Base-by-base conservation (phyloP, 176 grass and related monocot species). In the Avena sativa region DNA sequence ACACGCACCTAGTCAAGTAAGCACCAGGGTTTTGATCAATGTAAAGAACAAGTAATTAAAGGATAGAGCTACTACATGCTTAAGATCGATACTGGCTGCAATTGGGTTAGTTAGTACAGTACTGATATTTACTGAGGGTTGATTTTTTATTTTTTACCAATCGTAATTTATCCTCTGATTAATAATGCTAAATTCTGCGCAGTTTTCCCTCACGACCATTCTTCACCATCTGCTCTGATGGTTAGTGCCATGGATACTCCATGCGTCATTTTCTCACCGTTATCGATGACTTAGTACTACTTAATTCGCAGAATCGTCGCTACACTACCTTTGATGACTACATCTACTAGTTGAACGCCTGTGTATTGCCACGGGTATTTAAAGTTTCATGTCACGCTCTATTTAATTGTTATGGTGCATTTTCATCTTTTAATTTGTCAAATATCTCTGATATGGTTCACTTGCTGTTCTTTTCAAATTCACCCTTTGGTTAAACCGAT, bases 181-280 rank as follows among this genome's bases (percentile, higher is more conserved):
- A 36, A 75, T n/a, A 43, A 43, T 43, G 40, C 7, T 34, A 68
- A 80, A 28, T 46, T 48, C 51, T 14, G 12, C 14, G 67, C n/a
- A 6, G 40, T 43, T 26, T 26, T 12, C 25, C 16, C 17, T 73
- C 48, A 84, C 50, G 89, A 90, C 61, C 7, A 10, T 5, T 8
- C 67, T 57, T 47, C 63, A 19, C 16, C 71, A 82, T 80, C 85
- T 34, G 32, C 2, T 34, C 32, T 34, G 32, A 34, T 34, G 32
- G 32, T 34, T 34, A 34, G 46, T n/a, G 57, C 73, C 89, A 79
- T 66, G 26, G 25, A 30, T 72, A 15, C 30, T 32, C 13, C 38
- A 79, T 20, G 9, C 4, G 73, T 79, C 9, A 1, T 83, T 74
- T 74, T 72, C 71, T 86, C 84, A 46, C 72, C 84, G 12, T 57